Evolutionary conservation across 495 filamentous ascomycete species (phyloP).

Genomic region (Entonaema liquescens): DNA sequence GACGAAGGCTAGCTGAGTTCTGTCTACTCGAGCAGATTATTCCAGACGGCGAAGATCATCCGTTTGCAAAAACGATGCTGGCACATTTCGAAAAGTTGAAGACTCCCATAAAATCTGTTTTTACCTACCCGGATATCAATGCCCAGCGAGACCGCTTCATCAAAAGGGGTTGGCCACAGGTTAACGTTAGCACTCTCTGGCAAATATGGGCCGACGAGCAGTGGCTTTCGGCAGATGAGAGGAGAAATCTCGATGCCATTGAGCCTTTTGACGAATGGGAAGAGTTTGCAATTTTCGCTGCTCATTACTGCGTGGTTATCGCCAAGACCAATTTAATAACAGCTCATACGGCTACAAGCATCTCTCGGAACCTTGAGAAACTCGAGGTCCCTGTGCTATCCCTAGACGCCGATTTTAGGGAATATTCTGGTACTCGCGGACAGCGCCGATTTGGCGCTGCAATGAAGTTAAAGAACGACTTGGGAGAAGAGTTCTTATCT

Average conservation of each 20-base stretch:
- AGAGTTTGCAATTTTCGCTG: constrained; percentile 85
- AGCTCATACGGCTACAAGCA: neutral
- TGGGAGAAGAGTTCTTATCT: constrained; percentile 40
- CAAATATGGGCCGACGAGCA: constrained; percentile 76
- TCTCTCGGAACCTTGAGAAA: neutral
- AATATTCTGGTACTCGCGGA: constrained; percentile 46
- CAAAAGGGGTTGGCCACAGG: constrained; percentile 68
- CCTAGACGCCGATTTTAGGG: constrained; percentile 30
- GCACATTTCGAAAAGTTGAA: constrained; percentile 81
- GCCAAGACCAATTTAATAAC: constrained; percentile 51
- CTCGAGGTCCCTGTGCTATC: neutral
- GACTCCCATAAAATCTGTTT: constrained; percentile 76
- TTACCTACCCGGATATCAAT: constrained; percentile 69
- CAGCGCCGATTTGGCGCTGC: constrained; percentile 55
- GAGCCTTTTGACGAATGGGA: constrained; percentile 98
- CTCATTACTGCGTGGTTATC: constrained; percentile 85
- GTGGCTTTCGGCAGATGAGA: constrained; percentile 65
- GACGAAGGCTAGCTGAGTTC: constrained; percentile 63
- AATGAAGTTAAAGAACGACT: constrained; percentile 33
- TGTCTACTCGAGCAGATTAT: constrained; percentile 91
- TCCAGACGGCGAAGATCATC: constrained; percentile 77
- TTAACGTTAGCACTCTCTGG: constrained; percentile 73
- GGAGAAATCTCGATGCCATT: constrained; percentile 66
- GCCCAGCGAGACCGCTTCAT: constrained; percentile 74
- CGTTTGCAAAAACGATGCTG: constrained; percentile 89